Evolutionary conservation across 78 protist species (phyloP), one percentile per base, ranked within the genome.

Genomic region (Dictyostelium capitatum): DNA sequence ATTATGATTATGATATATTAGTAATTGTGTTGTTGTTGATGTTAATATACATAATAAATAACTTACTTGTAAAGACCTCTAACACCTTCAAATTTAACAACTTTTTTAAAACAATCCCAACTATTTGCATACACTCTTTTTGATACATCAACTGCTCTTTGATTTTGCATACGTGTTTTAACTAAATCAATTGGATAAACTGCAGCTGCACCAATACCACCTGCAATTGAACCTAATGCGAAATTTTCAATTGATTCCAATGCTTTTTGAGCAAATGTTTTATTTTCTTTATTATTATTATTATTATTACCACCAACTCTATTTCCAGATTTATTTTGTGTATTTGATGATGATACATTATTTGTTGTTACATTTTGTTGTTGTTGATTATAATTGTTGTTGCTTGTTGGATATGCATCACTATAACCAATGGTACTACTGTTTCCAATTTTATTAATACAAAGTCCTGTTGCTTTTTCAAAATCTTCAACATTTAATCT

Each of bases 181-280:
- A 95, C 96, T 8, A 95, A 48, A 77, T 96, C 98, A 20, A 96
- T 91, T 53, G 98, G 98, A 64, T 91, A 96, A 69, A 96, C 98
- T 9, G 91, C 97, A 12, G 96, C 82, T 3, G 97, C 97, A 50
- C 97, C 97, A 23, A 95, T 83, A 30, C 83, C 97, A 37, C 98
- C 98, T 0, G 98, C 98, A 28, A 91, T 72, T 15, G 95, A 90
- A 62, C 98, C 98, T 53, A 95, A 50, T 17, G 79, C 95, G 80
- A 95, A 95, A 81, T 79, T 70, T 67, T 83, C 80, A 30, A 82
- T 53, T 3, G 83, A 48, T 41, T 77, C 83, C 51, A 89, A 47
- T 14, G 73, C 72, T n/a, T 80, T 56, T 54, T 79, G 50, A 30
- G 25, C 32, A 50, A 46, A 57, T 1, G 90, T 69, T 65, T 82